Evolutionary conservation across 148 eudicot species (phyloP).

Genomic region (Nepenthes mirabilis): DNA sequence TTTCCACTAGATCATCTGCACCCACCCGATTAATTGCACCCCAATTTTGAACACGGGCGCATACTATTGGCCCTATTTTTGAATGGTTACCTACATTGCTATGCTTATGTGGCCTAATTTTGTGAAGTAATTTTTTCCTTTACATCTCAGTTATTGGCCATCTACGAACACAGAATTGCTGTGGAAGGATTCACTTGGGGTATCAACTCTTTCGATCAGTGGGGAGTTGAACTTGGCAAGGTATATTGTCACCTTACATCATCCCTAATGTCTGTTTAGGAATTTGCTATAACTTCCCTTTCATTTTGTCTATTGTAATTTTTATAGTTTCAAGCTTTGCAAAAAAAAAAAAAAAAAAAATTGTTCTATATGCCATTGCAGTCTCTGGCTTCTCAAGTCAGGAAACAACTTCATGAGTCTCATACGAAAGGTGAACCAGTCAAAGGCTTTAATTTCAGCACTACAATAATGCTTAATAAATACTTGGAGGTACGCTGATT

Average conservation of each 20-base stretch:
- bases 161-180: constrained; percentile 93
- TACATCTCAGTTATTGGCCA: constrained; percentile 59
- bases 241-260: constrained; percentile 19
- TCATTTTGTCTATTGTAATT: background rate
- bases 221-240: constrained; percentile 99
- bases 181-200: constrained; percentile 97
- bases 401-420: constrained; percentile 89
- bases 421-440: constrained; percentile 64
- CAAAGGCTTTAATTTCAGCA: constrained; percentile 84
- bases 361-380: constrained; percentile 21
- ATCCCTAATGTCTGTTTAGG: background rate
- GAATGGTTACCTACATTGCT: too few species aligned
- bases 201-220: constrained; percentile 94
- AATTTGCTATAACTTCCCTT: background rate
- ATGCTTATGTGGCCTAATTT: too few species aligned
- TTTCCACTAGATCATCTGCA: too few species aligned
- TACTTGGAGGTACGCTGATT: constrained; percentile 54
- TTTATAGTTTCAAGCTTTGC: background rate
- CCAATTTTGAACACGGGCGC: too few species aligned
- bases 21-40: too few species aligned
- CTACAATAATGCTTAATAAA: constrained; percentile 45
- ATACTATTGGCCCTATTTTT: too few species aligned
- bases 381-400: constrained; percentile 90
- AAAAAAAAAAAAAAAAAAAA: too few species aligned
- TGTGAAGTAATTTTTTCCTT: background rate